These are phyloP conservation scores for Lachancea nothofagi DNA, from an alignment of 805 yeast genomes.

Conservation along the genomic window DNA sequence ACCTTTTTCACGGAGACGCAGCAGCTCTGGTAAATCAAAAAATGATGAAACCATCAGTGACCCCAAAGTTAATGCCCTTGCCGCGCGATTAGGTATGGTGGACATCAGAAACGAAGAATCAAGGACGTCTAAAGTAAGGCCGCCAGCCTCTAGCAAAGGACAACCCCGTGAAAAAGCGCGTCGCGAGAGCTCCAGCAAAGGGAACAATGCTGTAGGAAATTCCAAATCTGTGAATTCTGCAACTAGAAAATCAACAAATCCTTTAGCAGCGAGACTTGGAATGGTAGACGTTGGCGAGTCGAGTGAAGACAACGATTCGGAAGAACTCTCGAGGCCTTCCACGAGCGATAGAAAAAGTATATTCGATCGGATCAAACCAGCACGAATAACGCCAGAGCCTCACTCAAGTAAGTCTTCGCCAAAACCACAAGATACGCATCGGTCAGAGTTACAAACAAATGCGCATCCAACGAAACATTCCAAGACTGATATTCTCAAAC, in stretches of 20 bases:
- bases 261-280: constrained; percentile 9
- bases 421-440: neutral
- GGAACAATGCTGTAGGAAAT: neutral
- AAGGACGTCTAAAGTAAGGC: neutral
- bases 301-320: constrained; percentile 9
- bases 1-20: neutral
- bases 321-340: constrained; percentile 11
- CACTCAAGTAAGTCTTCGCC: too few relatives aligned
- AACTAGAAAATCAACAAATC: constrained; percentile 3
- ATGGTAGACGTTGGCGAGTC: constrained; percentile 4
- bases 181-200: neutral
- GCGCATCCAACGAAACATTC: constrained; percentile 1
- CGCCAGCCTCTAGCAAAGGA: too few relatives aligned
- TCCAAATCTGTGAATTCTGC: neutral
- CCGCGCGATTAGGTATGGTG: constrained; percentile 7
- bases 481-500: constrained; percentile 22
- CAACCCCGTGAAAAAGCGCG: neutral
- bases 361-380: constrained; percentile 10
- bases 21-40: constrained; percentile 2
- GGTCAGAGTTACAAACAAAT: neutral
- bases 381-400: neutral
- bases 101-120: neutral
- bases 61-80: constrained; percentile 1
- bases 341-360: constrained; percentile 8
- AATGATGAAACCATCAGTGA: neutral